Evolutionary conservation across 352 stramenopile species (phyloP).

Genomic region (Phytophthora syringae): DNA sequence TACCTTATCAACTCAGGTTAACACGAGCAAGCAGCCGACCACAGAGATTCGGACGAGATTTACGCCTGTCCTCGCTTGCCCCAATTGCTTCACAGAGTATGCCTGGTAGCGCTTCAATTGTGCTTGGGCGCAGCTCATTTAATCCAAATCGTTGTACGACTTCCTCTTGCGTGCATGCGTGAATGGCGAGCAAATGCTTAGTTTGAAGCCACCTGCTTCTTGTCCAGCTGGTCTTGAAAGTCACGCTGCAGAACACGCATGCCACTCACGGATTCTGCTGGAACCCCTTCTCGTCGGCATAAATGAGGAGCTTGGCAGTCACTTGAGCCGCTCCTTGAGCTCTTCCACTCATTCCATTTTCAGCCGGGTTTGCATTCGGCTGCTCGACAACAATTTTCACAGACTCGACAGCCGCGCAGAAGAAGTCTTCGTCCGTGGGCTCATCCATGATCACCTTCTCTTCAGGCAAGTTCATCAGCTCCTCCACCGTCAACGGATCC

Average conservation of each 20-base stretch:
- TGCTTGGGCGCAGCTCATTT: no score
- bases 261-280: conserved; percentile 28
- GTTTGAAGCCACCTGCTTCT: conserved; percentile 16
- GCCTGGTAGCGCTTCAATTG: no score
- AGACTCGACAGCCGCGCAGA: conserved; percentile 17
- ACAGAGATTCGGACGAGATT: no score
- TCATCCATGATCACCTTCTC: conserved; percentile 37
- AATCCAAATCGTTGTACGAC: no score
- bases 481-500: conserved; percentile 27
- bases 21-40: no score
- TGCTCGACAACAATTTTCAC: conserved; percentile 7
- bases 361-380: neutral
- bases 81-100: no score
- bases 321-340: conserved; percentile 37
- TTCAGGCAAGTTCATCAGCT: conserved; percentile 35
- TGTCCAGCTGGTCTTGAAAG: conserved; percentile 33
- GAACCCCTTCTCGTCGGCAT: conserved; percentile 32
- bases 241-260: conserved; percentile 39
- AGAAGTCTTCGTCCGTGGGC: conserved; percentile 38
- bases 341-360: conserved; percentile 18
- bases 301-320: conserved; percentile 39
- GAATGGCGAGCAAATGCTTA: no score
- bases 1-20: no score
- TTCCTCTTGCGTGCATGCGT: no score
- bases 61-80: no score